Evolutionary conservation across 768 basidiomycete genomes (phyloP).

Genomic region (Leccinum aurantiacum): DNA sequence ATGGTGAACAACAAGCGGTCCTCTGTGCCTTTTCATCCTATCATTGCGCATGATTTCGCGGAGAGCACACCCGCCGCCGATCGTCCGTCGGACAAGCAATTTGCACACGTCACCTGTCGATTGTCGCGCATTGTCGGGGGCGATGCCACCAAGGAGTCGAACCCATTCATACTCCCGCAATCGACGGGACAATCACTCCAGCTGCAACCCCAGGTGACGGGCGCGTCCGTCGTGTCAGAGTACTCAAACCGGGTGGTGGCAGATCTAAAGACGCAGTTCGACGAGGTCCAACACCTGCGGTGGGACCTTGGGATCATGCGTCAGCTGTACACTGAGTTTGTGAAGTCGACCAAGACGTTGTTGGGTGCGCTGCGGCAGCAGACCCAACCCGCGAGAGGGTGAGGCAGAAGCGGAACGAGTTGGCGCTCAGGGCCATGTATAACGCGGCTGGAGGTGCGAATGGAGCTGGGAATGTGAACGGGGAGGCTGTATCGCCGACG

Average conservation of each 20-base stretch:
- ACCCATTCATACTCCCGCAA: conserved; percentile 51
- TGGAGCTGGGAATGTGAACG: neutral
- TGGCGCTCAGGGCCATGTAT: no score
- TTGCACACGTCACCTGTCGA: conserved; percentile 69
- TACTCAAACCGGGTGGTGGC: conserved; percentile 70
- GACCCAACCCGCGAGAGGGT: conserved; percentile 63
- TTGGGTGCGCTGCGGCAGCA: conserved; percentile 76
- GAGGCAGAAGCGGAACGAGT: no score
- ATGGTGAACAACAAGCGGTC: no score
- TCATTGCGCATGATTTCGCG: no score
- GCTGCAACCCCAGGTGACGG: conserved; percentile 66
- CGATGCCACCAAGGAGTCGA: conserved; percentile 33
- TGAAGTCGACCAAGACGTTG: conserved; percentile 86
- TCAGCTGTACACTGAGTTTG: conserved; percentile 92
- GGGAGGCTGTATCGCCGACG: no score
- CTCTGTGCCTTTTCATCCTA: no score
- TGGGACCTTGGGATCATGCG: conserved; percentile 92
- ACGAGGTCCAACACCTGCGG: conserved; percentile 91
- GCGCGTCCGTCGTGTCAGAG: conserved; percentile 70
- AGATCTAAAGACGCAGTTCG: conserved; percentile 93
- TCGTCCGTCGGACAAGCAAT: conserved; percentile 73
- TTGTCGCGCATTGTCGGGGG: conserved; percentile 66
- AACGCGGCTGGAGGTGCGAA: conserved; percentile 37
- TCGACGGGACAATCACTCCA: conserved; percentile 64
- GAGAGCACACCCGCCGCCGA: conserved; percentile 53